Percentiles rank a stretch among this genome's conserved stretches.
phyloP scores from a whole-genome alignment of 208 protist genomes.

The Blastocrithidia nonstop region DNA sequence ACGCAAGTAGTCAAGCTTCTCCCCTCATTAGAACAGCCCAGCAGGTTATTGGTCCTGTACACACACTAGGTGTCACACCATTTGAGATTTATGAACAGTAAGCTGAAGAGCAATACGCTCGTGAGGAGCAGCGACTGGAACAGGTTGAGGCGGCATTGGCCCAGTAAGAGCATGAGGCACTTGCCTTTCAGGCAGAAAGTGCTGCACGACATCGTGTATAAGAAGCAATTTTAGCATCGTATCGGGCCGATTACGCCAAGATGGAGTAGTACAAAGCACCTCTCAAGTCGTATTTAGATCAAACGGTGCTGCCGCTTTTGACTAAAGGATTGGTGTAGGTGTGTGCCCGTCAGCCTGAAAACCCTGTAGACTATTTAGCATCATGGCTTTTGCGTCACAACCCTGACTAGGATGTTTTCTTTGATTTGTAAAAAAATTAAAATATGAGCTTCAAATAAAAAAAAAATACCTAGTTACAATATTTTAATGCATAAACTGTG shows the following conservation, averaged over 20 bases:
- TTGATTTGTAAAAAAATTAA: slow-evolving; percentile 22
- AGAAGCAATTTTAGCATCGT: slow-evolving; percentile 12
- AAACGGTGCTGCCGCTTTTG: slow-evolving; percentile 85
- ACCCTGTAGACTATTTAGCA: slow-evolving; percentile 90
- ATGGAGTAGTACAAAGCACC: slow-evolving; percentile 76
- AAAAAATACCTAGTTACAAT: background rate
- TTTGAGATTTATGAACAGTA: slow-evolving; percentile 57
- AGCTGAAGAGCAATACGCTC: slow-evolving; percentile 30
- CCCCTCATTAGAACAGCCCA: slow-evolving; percentile 25
- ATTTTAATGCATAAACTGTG: background rate
- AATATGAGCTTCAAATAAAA: background rate
- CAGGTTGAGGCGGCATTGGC: slow-evolving; percentile 11
- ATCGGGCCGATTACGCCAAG: slow-evolving; percentile 51
- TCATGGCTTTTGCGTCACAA: slow-evolving; percentile 88
- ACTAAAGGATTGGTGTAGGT: slow-evolving; percentile 90
- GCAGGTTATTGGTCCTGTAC: slow-evolving; percentile 56
- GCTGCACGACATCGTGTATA: slow-evolving; percentile 5
- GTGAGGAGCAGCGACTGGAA: slow-evolving; percentile 17
- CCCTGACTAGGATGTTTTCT: slow-evolving; percentile 71
- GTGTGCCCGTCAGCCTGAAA: slow-evolving; percentile 73
- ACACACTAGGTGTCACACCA: slow-evolving; percentile 83
- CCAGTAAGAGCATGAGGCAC: slow-evolving; percentile 13
- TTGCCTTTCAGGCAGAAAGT: slow-evolving; percentile 16
- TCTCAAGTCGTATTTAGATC: slow-evolving; percentile 79
- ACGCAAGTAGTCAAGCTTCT: slow-evolving; percentile 14